Evolutionary conservation across 371 early-diverging fungal species (phyloP).

Genomic region (Phascolomyces articulosus): DNA sequence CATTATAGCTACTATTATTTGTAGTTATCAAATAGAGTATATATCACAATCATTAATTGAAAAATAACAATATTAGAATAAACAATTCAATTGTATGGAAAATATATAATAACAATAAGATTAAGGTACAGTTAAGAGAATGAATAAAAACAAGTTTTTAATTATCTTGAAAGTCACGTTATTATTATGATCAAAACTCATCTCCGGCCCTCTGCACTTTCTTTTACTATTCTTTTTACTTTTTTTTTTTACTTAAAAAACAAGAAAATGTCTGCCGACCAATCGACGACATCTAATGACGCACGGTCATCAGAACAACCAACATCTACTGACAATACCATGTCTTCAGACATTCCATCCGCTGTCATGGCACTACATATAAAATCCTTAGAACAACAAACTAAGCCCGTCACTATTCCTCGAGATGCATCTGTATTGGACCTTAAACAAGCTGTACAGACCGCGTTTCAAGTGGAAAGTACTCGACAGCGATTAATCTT

Average conservation of each 20-base stretch:
- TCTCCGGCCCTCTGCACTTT: not conserved
- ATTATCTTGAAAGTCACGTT: too few species aligned
- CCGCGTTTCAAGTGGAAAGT: conserved; percentile 54
- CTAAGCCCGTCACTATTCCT: conserved; percentile 54
- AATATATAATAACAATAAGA: too few species aligned
- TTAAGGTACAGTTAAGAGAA: too few species aligned
- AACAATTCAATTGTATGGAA: too few species aligned
- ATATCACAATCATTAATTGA: too few species aligned
- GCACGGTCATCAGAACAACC: not conserved
- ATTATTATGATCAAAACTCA: too few species aligned
- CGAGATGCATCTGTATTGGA: conserved; percentile 56
- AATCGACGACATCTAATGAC: not conserved
- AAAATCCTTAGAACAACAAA: conserved; percentile 58
- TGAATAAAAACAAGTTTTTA: too few species aligned
- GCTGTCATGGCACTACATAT: conserved; percentile 49
- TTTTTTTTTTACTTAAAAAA: not conserved
- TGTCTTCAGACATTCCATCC: not conserved
- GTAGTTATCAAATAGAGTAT: too few species aligned
- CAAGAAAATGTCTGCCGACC: not conserved
- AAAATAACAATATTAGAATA: too few species aligned
- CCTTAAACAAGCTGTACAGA: conserved; percentile 57
- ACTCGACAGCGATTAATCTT: conserved; percentile 64
- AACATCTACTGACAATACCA: not conserved
- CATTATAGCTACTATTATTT: too few species aligned
- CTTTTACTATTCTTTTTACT: not conserved